Base-by-base conservation (phyloP, 2,329 filamentous ascomycete species). In the Pleomassaria siparia region DNA sequence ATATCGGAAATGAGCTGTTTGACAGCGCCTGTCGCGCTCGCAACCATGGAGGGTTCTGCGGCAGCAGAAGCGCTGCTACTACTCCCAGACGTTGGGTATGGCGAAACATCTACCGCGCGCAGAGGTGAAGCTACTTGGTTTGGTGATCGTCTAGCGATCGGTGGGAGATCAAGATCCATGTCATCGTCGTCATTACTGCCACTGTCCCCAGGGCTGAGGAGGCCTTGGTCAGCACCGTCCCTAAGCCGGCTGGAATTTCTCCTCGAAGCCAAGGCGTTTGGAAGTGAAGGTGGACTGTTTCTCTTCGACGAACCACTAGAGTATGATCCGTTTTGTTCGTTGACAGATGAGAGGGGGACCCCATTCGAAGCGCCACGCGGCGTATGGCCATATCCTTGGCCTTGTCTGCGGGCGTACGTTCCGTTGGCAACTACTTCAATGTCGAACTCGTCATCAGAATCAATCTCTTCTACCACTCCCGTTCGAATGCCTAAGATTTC, bases 391-490 rank as follows among this genome's bases (percentile, higher is more conserved):
- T 95, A 83, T 12, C 81, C 89, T 20, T 80, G 82, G 42, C 88
- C 88, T 28, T 86, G 83, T 55, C 89, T 87, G 67, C 95, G 94
- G 59, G 87, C 86, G 62, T 91, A 95, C 7, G 87, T 84, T 15
- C 82, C 82, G 43, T 88, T 84, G 11, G 78, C 79, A 16, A 79
- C 72, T 11, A 77, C 73, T 69, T 96, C 94, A 52, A 96, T 99
- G 67, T 99, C 94, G 62, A 99, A 99, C 70, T 99, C 94, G 66
- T 99, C 94, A 66, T 99, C 94, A 36, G 90, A 96, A 67, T 99
- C 94, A 36, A 95, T 88, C 68, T 99, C 94, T 62, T 99, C 94
- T 0, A 96, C 89, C 0, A 99, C 92, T 0, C 94, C 94, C 0
- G 92, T 99, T 47, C 90, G 84, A 52, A 99, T 99, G n/a, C 91